Evolutionary conservation across 2,329 filamentous ascomycete species (phyloP).

Genomic region (Aspergillus chevalieri): DNA sequence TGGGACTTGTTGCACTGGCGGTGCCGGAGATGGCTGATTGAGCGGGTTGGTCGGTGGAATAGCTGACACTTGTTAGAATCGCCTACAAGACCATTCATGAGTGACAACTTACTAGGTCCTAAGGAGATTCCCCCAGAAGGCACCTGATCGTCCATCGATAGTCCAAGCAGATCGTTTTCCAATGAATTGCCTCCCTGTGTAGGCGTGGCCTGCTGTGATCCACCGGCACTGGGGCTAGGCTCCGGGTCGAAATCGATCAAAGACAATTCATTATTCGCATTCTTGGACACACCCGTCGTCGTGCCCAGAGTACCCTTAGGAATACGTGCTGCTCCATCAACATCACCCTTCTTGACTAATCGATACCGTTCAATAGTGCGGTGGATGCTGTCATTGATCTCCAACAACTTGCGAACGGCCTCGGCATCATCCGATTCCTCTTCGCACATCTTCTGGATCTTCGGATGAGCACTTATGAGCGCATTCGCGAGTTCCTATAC

Average conservation of each 20-base stretch:
- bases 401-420: conserved; percentile 87
- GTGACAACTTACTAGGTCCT: conserved; percentile 56
- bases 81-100: neutral
- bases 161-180: conserved; percentile 83
- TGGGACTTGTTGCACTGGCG: conserved; percentile 36
- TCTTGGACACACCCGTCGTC: conserved; percentile 59
- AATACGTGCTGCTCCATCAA: conserved; percentile 75
- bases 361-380: conserved; percentile 93
- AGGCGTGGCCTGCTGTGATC: conserved; percentile 37
- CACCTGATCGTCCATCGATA: conserved; percentile 68
- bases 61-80: conserved; percentile 41
- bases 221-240: conserved; percentile 41
- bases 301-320: conserved; percentile 71
- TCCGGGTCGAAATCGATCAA: conserved; percentile 81
- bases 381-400: conserved; percentile 99
- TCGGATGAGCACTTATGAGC: conserved; percentile 88
- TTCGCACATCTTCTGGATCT: conserved; percentile 99
- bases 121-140: conserved; percentile 79
- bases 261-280: conserved; percentile 72
- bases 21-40: conserved; percentile 17
- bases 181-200: conserved; percentile 56
- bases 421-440: conserved; percentile 96
- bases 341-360: conserved; percentile 89
- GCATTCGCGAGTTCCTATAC: conserved; percentile 75
- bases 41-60: conserved; percentile 31